Evolutionary conservation across 164 flowering plant species (phyloP).

Genomic region (Kingdonia uniflora): DNA sequence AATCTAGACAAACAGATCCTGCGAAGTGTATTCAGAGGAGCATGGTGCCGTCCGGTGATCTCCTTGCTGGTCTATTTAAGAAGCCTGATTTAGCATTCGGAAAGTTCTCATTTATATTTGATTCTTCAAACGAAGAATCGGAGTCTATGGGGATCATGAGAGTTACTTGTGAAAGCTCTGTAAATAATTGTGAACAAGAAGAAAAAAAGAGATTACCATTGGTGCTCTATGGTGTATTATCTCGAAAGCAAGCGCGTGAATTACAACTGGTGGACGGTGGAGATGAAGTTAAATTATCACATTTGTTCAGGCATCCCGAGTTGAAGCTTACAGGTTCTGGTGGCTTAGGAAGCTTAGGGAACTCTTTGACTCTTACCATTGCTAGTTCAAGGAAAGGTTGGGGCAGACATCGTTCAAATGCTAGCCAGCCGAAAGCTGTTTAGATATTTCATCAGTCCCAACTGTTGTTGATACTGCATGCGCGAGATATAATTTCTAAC

Average conservation of each 20-base stretch:
- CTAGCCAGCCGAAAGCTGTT: conserved; percentile 13
- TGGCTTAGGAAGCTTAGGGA: conserved; percentile 32
- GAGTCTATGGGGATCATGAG: conserved; percentile 57
- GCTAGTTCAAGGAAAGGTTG: conserved; percentile 40
- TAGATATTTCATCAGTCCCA: too few relatives aligned
- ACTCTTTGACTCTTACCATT: conserved; percentile 40
- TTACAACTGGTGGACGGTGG: conserved; percentile 35
- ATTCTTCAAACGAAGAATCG: conserved; percentile 41
- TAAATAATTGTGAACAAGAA: conserved; percentile 11
- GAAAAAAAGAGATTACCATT: conserved; percentile 20
- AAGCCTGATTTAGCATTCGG: conserved; percentile 71
- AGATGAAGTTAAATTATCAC: conserved; percentile 31
- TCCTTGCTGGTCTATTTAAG: conserved; percentile 46
- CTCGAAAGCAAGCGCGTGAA: conserved; percentile 50
- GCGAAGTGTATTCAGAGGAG: conserved; percentile 25
- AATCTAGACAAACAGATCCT: conserved; percentile 18
- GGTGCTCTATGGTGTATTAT: conserved; percentile 46
- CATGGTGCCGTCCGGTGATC: conserved; percentile 31
- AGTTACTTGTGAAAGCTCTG: conserved; percentile 31
- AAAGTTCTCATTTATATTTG: conserved; percentile 48
- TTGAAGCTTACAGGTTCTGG: conserved; percentile 56
- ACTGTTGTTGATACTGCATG: conserved; percentile 5
- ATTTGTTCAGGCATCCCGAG: conserved; percentile 31
- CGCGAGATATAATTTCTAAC: conserved; percentile 1
- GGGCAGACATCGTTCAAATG: conserved; percentile 21